Evolutionary conservation across 2,329 filamentous ascomycete species (phyloP).

Genomic region (Aspergillus brasiliensis): DNA sequence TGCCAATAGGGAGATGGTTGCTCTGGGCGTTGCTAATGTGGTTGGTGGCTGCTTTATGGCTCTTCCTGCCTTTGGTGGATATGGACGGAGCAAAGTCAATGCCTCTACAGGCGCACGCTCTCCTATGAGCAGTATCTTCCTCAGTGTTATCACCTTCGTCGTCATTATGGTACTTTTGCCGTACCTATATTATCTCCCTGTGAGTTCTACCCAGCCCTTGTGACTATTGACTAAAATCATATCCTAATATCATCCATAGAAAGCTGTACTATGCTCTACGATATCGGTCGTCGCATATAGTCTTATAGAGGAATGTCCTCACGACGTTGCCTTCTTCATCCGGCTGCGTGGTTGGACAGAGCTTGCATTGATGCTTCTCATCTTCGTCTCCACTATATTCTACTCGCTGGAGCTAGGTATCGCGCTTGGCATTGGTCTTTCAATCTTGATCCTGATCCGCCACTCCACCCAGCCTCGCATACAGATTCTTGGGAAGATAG

Average conservation of each 20-base stretch:
- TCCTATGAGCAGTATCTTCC: constrained; percentile 87
- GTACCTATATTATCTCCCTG: constrained; percentile 94
- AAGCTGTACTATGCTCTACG: constrained; percentile 90
- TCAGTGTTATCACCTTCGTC: constrained; percentile 79
- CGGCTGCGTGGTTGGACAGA: constrained; percentile 84
- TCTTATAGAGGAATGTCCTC: constrained; percentile 90
- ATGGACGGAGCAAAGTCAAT: constrained; percentile 94
- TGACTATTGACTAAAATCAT: background rate
- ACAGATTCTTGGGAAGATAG: constrained; percentile 89
- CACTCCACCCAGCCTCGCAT: constrained; percentile 92
- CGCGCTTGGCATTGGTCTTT: constrained; percentile 88
- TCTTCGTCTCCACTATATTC: constrained; percentile 89
- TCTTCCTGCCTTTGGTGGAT: constrained; percentile 91
- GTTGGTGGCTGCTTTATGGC: constrained; percentile 89
- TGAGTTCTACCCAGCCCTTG: constrained; percentile 50
- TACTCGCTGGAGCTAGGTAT: constrained; percentile 94
- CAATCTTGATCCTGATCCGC: constrained; percentile 82
- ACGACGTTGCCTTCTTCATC: constrained; percentile 88
- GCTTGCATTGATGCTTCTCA: constrained; percentile 81
- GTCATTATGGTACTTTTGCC: constrained; percentile 81
- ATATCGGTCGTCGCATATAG: constrained; percentile 95
- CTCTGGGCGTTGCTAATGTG: constrained; percentile 87
- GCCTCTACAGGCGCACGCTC: constrained; percentile 87
- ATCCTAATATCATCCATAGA: constrained; percentile 54
- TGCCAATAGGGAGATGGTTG: constrained; percentile 89